Percentiles rank a stretch among this genome's conserved stretches.
These are phyloP conservation scores for Spathaspora girioi DNA, from an alignment of 805 yeast species.

Conservation along the genomic window DNA sequence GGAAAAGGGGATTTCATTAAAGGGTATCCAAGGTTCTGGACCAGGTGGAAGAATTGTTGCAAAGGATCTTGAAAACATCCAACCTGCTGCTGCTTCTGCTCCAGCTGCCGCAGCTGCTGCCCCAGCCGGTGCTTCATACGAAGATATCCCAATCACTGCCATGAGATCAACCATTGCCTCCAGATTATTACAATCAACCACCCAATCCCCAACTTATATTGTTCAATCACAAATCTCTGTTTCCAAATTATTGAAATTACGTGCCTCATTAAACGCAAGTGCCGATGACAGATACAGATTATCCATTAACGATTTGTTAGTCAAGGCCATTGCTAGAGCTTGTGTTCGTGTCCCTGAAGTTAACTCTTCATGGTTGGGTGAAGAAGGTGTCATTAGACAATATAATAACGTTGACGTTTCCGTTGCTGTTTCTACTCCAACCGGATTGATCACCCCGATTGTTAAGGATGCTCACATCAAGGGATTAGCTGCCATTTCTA, in stretches of 20 bases:
- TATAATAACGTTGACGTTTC: slow-evolving; percentile 91
- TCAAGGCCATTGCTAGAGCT: slow-evolving; percentile 93
- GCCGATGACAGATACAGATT: slow-evolving; percentile 86
- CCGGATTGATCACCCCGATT: slow-evolving; percentile 96
- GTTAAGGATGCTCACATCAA: slow-evolving; percentile 82
- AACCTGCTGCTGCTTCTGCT: slow-evolving; percentile 41
- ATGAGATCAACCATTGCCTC: slow-evolving; percentile 94
- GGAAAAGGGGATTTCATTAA: slow-evolving; percentile 85
- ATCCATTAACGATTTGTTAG: slow-evolving; percentile 89
- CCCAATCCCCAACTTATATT: slow-evolving; percentile 85
- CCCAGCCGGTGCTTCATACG: slow-evolving; percentile 57
- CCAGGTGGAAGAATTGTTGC: slow-evolving; percentile 94
- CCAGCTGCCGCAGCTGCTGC: slow-evolving; percentile 45
- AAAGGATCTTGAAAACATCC: slow-evolving; percentile 77
- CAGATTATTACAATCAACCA: slow-evolving; percentile 84
- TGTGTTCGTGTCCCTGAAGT: slow-evolving; percentile 87
- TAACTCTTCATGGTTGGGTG: slow-evolving; percentile 90
- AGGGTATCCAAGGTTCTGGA: slow-evolving; percentile 85
- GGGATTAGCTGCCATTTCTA: slow-evolving; percentile 82
- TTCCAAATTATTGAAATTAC: slow-evolving; percentile 83
- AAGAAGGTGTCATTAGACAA: slow-evolving; percentile 87
- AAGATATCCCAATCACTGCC: slow-evolving; percentile 79
- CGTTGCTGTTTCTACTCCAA: slow-evolving; percentile 97
- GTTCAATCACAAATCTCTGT: slow-evolving; percentile 86
- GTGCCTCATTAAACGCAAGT: slow-evolving; percentile 81